Conservation (phyloP, 2,329 filamentous ascomycete genomes). For the Verruconis gallopava region DNA sequence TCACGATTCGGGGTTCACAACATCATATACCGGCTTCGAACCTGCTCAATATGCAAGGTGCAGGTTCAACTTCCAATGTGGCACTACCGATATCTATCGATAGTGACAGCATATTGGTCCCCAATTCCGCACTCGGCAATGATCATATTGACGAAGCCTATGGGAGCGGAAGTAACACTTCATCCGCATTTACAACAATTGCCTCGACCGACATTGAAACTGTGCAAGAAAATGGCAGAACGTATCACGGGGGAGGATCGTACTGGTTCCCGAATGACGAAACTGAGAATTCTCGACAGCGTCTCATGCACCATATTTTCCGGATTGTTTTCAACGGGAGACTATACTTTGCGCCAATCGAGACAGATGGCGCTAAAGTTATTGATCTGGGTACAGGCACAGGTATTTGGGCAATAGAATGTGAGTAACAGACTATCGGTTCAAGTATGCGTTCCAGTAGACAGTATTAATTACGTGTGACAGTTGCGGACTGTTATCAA, state of each 20-base stretch:
- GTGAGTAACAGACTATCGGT: not conserved
- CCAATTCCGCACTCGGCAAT: too few relatives aligned
- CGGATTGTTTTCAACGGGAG: slow-evolving; percentile 12
- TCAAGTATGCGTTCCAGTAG: not conserved
- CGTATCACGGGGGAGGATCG: too few relatives aligned
- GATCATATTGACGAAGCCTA: too few relatives aligned
- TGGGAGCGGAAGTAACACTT: too few relatives aligned
- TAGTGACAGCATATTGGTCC: too few relatives aligned
- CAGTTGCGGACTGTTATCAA: slow-evolving; percentile 25
- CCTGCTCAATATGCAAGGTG: too few relatives aligned
- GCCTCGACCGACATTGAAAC: slow-evolving; percentile 7
- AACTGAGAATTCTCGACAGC: not conserved
- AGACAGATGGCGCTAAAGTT: slow-evolving; percentile 14
- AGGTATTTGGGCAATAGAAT: slow-evolving; percentile 27
- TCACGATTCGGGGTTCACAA: too few relatives aligned
- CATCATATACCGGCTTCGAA: too few relatives aligned
- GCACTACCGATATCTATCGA: too few relatives aligned
- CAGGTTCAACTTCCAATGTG: too few relatives aligned
- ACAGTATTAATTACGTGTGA: not conserved
- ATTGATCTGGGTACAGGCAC: slow-evolving; percentile 40
- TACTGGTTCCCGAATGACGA: slow-evolving; percentile 4
- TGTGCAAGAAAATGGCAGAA: slow-evolving; percentile 8
- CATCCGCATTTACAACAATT: too few relatives aligned
- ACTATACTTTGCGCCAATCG: slow-evolving; percentile 7
- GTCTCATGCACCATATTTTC: not conserved